Base-by-base conservation (phyloP, 2,329 filamentous ascomycete genomes). In the Ceratocystis alfenasii region DNA sequence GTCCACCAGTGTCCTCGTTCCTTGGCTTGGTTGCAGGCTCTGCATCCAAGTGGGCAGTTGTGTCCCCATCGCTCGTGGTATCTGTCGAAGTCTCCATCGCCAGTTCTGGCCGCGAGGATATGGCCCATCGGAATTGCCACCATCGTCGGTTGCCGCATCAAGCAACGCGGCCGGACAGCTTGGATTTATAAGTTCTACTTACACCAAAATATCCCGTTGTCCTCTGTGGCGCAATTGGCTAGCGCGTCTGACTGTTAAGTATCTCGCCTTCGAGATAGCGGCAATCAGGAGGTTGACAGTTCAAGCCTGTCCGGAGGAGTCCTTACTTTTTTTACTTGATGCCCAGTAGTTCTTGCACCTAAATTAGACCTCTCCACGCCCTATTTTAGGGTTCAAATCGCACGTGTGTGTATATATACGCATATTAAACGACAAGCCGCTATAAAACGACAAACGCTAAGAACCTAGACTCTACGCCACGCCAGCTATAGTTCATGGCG, bases 241-340 rank as follows among this genome's bases (percentile, higher is more conserved):
- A 82, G 80, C 79, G 80, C 80, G 80, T 82, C 76, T 78, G 80
- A 81, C 80, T 82, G 80, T 82, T 82, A 81, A 2, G 0, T 1
- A 28, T 30, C 12, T 30, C 15, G 15, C 1, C 6, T 6, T 5
- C 0, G 22, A 15, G 30, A 28, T n/a, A 20, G 53, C 17, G 33
- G 25, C 28, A 33, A 59, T 59, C 53, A 59, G 53, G 53, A 59
- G 53, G 53, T 59, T 59, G 53, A 59, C 53, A 59, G 53, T 59
- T 59, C 53, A 59, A 59, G 53, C 53, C 53, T 59, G 53, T 59
- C 53, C 53, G 53, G 53, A 59, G 53, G 53, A 59, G 53, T 36
- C 10, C 2, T 59, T 2, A 28, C 7, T 59, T 30, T 30, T 22
- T 59, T 59, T n/a, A 1, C 2, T 17, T 6, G 6, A 50, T n/a